phyloP scores from a whole-genome alignment of 1,139 yeast species.

The Eremothecium gossypii region DNA sequence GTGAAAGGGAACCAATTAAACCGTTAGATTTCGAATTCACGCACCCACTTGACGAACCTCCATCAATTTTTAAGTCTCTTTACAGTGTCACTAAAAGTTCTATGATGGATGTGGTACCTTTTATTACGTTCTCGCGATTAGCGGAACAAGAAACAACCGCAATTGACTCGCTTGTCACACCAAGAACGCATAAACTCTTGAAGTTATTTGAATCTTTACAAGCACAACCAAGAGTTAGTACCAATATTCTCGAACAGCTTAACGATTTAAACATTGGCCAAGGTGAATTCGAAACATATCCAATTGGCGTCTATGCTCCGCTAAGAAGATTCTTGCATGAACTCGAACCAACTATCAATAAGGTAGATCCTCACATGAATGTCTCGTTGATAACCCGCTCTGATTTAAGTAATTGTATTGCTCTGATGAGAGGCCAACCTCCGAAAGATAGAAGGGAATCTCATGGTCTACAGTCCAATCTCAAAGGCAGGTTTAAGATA shows the following conservation, averaged over 20 bases:
- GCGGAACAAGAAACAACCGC: slow-evolving; percentile 50
- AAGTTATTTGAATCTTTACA: slow-evolving; percentile 56
- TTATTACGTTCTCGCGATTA: slow-evolving; percentile 58
- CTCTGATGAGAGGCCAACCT: slow-evolving; percentile 1
- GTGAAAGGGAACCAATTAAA: slow-evolving; percentile 11
- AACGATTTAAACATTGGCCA: slow-evolving; percentile 44
- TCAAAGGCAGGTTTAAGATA: not conserved
- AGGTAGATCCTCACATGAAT: slow-evolving; percentile 42
- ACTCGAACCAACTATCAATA: slow-evolving; percentile 49
- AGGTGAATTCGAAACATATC: slow-evolving; percentile 56
- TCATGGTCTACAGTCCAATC: slow-evolving; percentile 3
- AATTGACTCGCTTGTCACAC: slow-evolving; percentile 53
- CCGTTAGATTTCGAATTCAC: slow-evolving; percentile 12
- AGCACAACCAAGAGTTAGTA: slow-evolving; percentile 42
- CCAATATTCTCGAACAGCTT: slow-evolving; percentile 51
- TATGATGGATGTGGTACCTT: slow-evolving; percentile 33
- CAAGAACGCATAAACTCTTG: slow-evolving; percentile 51
- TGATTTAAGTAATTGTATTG: slow-evolving; percentile 36
- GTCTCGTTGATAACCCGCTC: slow-evolving; percentile 57
- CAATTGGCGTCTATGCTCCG: slow-evolving; percentile 62
- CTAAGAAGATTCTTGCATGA: slow-evolving; percentile 49
- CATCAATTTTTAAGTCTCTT: slow-evolving; percentile 27
- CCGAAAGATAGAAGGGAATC: slow-evolving; percentile 7
- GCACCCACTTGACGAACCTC: slow-evolving; percentile 29
- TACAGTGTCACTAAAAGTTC: slow-evolving; percentile 26